Evolutionary conservation across 192 early-diverging fungal genomes (phyloP).

Genomic region (Phycomyces blakesleeanus): DNA sequence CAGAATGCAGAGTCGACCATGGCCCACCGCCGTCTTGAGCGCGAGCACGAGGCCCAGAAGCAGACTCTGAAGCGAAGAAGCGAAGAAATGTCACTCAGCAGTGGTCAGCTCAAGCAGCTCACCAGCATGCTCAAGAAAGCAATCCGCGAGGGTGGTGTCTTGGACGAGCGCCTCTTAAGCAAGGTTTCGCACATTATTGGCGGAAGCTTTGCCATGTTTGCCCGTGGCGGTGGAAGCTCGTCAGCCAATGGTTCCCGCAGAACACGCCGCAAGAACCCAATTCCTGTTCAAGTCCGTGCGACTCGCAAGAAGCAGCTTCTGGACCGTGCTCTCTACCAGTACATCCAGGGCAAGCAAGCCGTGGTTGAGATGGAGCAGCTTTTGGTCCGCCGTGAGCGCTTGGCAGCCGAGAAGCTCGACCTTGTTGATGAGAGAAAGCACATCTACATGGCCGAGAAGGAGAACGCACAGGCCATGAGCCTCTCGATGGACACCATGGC

Average conservation of each 20-base stretch:
- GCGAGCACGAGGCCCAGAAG: slow-evolving; percentile 52
- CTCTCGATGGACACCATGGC: slow-evolving; percentile 27
- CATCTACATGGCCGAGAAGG: slow-evolving; percentile 45
- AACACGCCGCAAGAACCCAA: slow-evolving; percentile 22
- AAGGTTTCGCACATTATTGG: slow-evolving; percentile 35
- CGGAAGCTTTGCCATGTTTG: slow-evolving; percentile 35
- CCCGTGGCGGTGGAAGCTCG: slow-evolving; percentile 19
- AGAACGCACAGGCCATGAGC: slow-evolving; percentile 23
- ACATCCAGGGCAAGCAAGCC: slow-evolving; percentile 51
- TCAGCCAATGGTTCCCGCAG: slow-evolving; percentile 8
- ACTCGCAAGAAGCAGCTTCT: slow-evolving; percentile 53
- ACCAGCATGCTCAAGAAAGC: slow-evolving; percentile 52
- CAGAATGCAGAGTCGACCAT: slow-evolving; percentile 49
- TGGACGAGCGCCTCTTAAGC: slow-evolving; percentile 28
- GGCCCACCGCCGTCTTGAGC: slow-evolving; percentile 50
- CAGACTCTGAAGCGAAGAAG: slow-evolving; percentile 56
- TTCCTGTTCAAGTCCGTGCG: slow-evolving; percentile 31
- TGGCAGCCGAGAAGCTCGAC: slow-evolving; percentile 49
- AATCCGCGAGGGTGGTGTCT: slow-evolving; percentile 34
- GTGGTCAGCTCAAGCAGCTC: slow-evolving; percentile 44
- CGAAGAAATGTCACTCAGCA: slow-evolving; percentile 47
- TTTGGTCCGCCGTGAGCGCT: slow-evolving; percentile 41
- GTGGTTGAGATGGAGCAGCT: slow-evolving; percentile 51
- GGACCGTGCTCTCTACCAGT: slow-evolving; percentile 52
- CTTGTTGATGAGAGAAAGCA: slow-evolving; percentile 47